Percentiles rank a stretch among this genome's conserved stretches.
phyloP scores from a whole-genome alignment of 306 rosid species.

The Castanea mollissima region DNA sequence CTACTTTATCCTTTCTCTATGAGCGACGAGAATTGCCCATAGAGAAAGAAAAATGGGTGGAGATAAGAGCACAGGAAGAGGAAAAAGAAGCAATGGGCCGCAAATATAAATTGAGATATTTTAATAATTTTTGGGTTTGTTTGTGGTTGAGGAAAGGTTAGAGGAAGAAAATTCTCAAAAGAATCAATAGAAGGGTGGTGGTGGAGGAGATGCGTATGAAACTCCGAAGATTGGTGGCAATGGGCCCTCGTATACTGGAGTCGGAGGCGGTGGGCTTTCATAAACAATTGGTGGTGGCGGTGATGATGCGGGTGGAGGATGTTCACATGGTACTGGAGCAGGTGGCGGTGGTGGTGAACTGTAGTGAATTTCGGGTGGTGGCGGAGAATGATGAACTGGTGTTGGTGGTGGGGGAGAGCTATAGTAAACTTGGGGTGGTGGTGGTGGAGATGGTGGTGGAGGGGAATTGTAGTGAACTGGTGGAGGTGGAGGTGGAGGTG shows the following conservation, averaged over 20 bases:
- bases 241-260: conserved; percentile 93
- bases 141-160: conserved; percentile 46
- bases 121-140: conserved; percentile 16
- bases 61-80: conserved; percentile 28
- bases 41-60: conserved; percentile 24
- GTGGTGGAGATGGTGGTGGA: conserved; percentile 43
- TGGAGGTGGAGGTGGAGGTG: conserved; percentile 33
- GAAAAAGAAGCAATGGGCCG: conserved; percentile 37
- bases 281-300: conserved; percentile 42
- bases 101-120: conserved; percentile 4
- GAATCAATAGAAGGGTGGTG: conserved; percentile 96
- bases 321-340: conserved; percentile 44
- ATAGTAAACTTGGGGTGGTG: conserved; percentile 33
- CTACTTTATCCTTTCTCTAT: conserved; percentile 23
- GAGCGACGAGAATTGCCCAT: conserved; percentile 80
- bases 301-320: conserved; percentile 29
- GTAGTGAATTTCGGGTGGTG: conserved; percentile 30
- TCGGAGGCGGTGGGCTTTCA: conserved; percentile 62
- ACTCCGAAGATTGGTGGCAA: conserved; percentile 81
- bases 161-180: conserved; percentile 79
- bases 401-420: conserved; percentile 22
- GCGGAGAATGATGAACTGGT: conserved; percentile 43
- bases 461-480: conserved; percentile 39
- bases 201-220: conserved; percentile 92
- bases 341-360: conserved; percentile 41